Evolutionary conservation across 257 asterid species (phyloP).

Genomic region (Thymus mandschuricus): DNA sequence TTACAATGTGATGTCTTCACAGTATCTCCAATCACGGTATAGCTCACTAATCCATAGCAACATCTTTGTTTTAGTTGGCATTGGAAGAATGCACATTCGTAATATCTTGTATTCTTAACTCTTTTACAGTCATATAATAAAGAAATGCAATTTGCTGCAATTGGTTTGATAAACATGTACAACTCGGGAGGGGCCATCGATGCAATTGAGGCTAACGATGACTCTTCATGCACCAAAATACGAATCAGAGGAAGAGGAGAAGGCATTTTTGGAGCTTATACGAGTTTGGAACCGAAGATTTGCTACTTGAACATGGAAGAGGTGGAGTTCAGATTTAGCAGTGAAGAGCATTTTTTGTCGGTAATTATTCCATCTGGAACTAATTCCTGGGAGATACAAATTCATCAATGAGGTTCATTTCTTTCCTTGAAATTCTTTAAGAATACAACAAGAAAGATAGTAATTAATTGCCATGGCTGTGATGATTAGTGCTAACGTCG

Average conservation of each 20-base stretch:
- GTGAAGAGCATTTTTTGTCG: slow-evolving; percentile 41
- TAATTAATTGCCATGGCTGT: background rate
- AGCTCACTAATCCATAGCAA: background rate
- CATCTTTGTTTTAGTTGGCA: background rate
- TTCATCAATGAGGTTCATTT: slow-evolving; percentile 42
- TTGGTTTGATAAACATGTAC: slow-evolving; percentile 63
- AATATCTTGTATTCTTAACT: slow-evolving; percentile 12
- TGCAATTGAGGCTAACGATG: slow-evolving; percentile 37
- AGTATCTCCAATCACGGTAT: slow-evolving; percentile 59
- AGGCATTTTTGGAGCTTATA: slow-evolving; percentile 57
- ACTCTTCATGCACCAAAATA: slow-evolving; percentile 23
- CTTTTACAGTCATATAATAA: slow-evolving; percentile 42
- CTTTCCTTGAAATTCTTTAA: background rate
- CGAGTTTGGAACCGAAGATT: slow-evolving; percentile 41
- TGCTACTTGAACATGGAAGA: slow-evolving; percentile 46
- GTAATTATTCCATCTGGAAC: slow-evolving; percentile 46
- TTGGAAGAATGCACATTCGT: background rate
- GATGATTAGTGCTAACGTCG: too few species aligned
- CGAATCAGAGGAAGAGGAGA: slow-evolving; percentile 54
- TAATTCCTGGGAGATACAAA: slow-evolving; percentile 50
- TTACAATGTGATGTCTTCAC: slow-evolving; percentile 61
- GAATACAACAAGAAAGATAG: background rate
- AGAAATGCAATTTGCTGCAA: slow-evolving; percentile 46
- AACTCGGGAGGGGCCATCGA: slow-evolving; percentile 60
- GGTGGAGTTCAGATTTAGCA: slow-evolving; percentile 35